Evolutionary conservation across 805 yeast species (phyloP), one percentile per base, ranked within the genome.

Genomic region (Kodamaea leandrae): DNA sequence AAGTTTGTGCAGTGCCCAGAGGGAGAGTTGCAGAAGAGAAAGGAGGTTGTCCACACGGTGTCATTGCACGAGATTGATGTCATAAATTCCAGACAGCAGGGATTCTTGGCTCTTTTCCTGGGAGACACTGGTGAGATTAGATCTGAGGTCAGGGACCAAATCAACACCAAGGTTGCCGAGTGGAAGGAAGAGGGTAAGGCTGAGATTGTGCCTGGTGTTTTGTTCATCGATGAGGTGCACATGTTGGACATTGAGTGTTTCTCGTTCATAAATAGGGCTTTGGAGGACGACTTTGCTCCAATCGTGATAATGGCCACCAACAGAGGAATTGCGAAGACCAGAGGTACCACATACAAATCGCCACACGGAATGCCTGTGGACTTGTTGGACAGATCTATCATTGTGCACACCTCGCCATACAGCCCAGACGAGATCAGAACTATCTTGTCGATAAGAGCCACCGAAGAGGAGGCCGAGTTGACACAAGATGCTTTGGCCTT

Each of bases 131-230:
- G 99, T 52, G 99, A 93, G 69, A 93, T 93, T 53, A 79, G 97
- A 50, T 79, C 93, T 14, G 97, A 93, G 63, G 89, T 93, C 20
- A 82, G 99, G 64, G 95, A 87, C 53, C 98, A 93, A 71, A 95
- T 93, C 60, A 93, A 93, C 68, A 82, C 90, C 32, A 90, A 93
- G 68, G 96, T 93, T 39, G 95, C 95, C 15, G 97, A 93, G 67
- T 93, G 97, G 96, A 88, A 86, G 57, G 98, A 93, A 68, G 98
- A 93, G 72, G 98, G 99, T 45, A 93, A 93, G 64, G 99, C 99
- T 8, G 95, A 91, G 61, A 88, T 93, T 50, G 88, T 88, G 30
- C 98, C 99, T 10, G 99, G 99, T 54, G 99, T 93, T 13, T 72
- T 93, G 53, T 93, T 93, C 64, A 89, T 93, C 53, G 99, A 93